Evolutionary conservation across 164 flowering plant species (phyloP).

Genomic region (Euptelea pleiosperma): DNA sequence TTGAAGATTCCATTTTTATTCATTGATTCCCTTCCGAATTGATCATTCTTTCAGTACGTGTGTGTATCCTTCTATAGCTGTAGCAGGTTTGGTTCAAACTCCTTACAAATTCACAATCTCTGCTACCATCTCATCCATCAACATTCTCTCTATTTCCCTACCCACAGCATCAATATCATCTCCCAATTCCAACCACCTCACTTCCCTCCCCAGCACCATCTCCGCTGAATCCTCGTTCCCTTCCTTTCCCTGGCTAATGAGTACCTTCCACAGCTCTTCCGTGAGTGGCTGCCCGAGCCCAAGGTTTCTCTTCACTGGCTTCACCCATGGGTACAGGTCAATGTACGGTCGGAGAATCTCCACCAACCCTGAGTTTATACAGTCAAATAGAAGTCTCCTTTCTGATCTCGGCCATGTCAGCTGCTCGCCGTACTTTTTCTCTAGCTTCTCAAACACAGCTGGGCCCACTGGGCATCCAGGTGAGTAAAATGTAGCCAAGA

Average conservation of each 20-base stretch:
- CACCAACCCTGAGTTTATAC: conserved; percentile 46
- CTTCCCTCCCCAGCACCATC: conserved; percentile 25
- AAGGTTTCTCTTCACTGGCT: conserved; percentile 12
- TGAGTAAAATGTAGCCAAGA: conserved; percentile 34
- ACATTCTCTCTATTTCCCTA: conserved; percentile 50
- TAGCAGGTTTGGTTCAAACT: not conserved
- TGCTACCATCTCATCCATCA: conserved; percentile 53
- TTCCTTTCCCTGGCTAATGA: conserved; percentile 28
- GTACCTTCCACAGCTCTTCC: conserved; percentile 36
- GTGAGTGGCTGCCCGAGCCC: conserved; percentile 19
- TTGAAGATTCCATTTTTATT: no score
- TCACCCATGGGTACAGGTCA: conserved; percentile 62
- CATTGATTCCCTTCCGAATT: no score
- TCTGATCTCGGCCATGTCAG: conserved; percentile 51
- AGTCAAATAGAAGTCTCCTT: conserved; percentile 69
- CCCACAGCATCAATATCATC: conserved; percentile 52
- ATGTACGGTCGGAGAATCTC: conserved; percentile 35
- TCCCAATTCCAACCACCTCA: conserved; percentile 48
- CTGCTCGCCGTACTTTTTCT: conserved; percentile 59
- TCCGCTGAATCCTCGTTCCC: conserved; percentile 21
- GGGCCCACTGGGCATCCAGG: conserved; percentile 45
- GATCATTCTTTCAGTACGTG: no score
- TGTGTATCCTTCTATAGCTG: no score
- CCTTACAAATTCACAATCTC: conserved; percentile 29
- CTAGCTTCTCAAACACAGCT: conserved; percentile 52